phyloP scores from a whole-genome alignment of 305 asterid genomes.

The Nicotiana rustica region DNA sequence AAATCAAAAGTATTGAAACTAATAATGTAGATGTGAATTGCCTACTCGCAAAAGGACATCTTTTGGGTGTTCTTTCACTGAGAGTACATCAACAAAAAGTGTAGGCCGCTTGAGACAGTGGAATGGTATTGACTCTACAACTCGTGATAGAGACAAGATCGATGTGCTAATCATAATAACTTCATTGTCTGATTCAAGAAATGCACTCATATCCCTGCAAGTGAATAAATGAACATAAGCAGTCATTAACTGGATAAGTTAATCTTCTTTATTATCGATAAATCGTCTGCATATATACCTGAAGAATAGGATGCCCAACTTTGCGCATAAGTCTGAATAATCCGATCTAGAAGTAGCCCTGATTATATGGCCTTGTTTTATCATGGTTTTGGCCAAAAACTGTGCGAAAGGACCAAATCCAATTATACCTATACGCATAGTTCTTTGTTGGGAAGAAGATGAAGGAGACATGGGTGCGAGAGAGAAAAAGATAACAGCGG shows the following conservation, averaged over 20 bases:
- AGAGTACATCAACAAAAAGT: conserved; percentile 82
- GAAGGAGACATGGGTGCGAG: conserved; percentile 45
- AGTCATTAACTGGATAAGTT: background rate
- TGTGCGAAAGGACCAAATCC: conserved; percentile 89
- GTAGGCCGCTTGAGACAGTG: conserved; percentile 55
- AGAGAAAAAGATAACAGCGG: background rate
- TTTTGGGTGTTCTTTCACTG: conserved; percentile 84
- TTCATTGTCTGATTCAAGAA: conserved; percentile 69
- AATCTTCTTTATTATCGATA: background rate
- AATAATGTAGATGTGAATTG: background rate
- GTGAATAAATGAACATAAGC: background rate
- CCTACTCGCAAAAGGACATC: conserved; percentile 72
- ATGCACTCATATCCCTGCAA: conserved; percentile 60
- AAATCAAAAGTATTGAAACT: background rate
- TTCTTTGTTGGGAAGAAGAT: conserved; percentile 39
- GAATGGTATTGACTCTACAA: conserved; percentile 67
- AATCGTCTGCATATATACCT: conserved; percentile 48
- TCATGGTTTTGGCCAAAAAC: conserved; percentile 71
- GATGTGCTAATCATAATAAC: conserved; percentile 77
- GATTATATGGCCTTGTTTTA: conserved; percentile 68
- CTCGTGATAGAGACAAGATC: conserved; percentile 70
- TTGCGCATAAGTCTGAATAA: conserved; percentile 61
- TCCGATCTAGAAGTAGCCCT: conserved; percentile 86
- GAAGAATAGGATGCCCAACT: conserved; percentile 66
- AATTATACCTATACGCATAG: conserved; percentile 70